Percentiles rank a stretch among this genome's conserved stretches.
These are phyloP conservation scores for Venturia oleaginea DNA, from an alignment of 2,329 filamentous ascomycete genomes.

Conservation along the genomic window DNA sequence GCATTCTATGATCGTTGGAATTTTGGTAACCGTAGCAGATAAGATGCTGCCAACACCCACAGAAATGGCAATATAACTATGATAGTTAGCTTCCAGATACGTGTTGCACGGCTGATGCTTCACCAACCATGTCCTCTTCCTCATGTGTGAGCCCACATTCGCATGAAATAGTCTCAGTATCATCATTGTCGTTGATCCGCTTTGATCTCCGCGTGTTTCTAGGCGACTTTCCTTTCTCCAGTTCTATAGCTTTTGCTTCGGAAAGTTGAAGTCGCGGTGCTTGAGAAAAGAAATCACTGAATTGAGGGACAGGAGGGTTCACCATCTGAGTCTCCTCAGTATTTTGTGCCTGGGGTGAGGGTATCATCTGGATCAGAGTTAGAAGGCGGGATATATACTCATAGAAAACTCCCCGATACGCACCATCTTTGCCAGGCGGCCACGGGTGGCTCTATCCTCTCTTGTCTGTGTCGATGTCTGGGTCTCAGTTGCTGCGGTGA, in stretches of 20 bases:
- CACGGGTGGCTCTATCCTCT: slow-evolving; percentile 4
- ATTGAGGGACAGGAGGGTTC: neutral
- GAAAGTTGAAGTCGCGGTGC: slow-evolving; percentile 15
- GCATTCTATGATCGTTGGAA: slow-evolving; percentile 29
- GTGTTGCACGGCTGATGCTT: neutral
- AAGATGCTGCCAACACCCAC: slow-evolving; percentile 37
- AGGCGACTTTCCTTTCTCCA: slow-evolving; percentile 19
- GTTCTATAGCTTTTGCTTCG: slow-evolving; percentile 16
- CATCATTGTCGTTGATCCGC: neutral
- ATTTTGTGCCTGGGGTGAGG: neutral
- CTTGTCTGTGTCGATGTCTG: slow-evolving; percentile 6
- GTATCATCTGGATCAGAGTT: neutral
- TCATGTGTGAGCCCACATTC: slow-evolving; percentile 33
- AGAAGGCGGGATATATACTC: neutral
- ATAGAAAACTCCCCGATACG: neutral
- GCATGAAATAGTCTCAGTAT: slow-evolving; percentile 24
- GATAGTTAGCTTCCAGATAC: neutral
- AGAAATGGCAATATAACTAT: slow-evolving; percentile 37
- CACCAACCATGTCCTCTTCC: slow-evolving; percentile 34
- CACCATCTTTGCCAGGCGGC: slow-evolving; percentile 1
- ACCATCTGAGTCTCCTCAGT: slow-evolving; percentile 9
- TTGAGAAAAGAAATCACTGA: neutral
- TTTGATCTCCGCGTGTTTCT: slow-evolving; percentile 22
- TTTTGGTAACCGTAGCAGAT: slow-evolving; percentile 37
- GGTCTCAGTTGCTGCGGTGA: neutral